These are phyloP conservation scores for Jimgerdemannia flammicorona DNA, from an alignment of 192 early-diverging fungal species.

Conservation along the genomic window DNA sequence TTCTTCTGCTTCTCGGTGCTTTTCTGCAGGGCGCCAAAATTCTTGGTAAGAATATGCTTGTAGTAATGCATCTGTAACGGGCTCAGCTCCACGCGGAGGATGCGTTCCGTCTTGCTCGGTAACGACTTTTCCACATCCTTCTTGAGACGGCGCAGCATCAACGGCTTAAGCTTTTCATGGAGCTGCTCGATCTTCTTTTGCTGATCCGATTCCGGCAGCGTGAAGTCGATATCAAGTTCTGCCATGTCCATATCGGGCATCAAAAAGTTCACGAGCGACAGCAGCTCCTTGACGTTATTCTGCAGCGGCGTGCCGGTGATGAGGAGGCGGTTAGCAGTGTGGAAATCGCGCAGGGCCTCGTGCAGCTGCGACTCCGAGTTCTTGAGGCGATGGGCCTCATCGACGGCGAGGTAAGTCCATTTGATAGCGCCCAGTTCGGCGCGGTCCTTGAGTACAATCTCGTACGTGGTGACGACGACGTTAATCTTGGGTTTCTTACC, in stretches of 20 bases:
- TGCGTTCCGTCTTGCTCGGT: conserved; percentile 93
- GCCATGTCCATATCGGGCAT: conserved; percentile 86
- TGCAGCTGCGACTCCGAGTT: conserved; percentile 94
- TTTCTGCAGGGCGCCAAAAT: conserved; percentile 78
- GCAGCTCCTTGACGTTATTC: conserved; percentile 93
- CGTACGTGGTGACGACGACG: conserved; percentile 92
- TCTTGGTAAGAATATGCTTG: conserved; percentile 92
- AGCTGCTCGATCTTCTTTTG: conserved; percentile 82
- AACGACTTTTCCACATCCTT: conserved; percentile 98
- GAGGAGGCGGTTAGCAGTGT: conserved; percentile 85
- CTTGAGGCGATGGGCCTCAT: conserved; percentile 98
- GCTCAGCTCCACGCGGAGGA: conserved; percentile 90
- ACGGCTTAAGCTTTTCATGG: conserved; percentile 76
- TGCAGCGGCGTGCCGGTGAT: conserved; percentile 99
- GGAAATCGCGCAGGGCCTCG: conserved; percentile 83
- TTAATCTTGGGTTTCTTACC: conserved; percentile 75
- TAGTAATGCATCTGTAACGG: conserved; percentile 91
- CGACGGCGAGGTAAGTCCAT: conserved; percentile 94
- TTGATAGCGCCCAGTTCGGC: conserved; percentile 73
- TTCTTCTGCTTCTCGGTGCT: conserved; percentile 54
- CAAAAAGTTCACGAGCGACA: conserved; percentile 88
- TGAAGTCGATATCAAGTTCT: conserved; percentile 78
- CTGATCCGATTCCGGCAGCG: conserved; percentile 65
- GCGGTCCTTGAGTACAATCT: conserved; percentile 91
- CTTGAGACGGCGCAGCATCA: conserved; percentile 95